Evolutionary conservation across 192 early-diverging fungal species (phyloP).

Genomic region (Backusella luteola): DNA sequence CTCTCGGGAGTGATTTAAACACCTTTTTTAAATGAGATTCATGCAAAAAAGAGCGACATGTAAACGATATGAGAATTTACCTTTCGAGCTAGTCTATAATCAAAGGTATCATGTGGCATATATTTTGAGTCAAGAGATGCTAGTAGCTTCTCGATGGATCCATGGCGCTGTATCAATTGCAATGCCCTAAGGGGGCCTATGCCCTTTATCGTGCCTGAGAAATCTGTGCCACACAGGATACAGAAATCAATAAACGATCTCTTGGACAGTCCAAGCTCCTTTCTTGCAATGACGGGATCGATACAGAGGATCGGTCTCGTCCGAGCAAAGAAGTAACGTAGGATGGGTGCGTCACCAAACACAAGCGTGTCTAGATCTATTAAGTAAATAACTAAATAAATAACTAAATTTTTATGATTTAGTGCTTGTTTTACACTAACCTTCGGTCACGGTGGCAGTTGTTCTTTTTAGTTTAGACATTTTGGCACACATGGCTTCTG

Average conservation of each 20-base stretch:
- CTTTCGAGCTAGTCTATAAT: constrained; percentile 34
- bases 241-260: constrained; percentile 66
- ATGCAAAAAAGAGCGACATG: not conserved
- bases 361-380: constrained; percentile 55
- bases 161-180: constrained; percentile 52
- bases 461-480: constrained; percentile 46
- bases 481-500: constrained; percentile 66
- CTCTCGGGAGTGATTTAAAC: not conserved
- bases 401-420: too few relatives aligned
- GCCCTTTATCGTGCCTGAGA: constrained; percentile 59
- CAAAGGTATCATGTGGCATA: constrained; percentile 38
- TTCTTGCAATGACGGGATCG: constrained; percentile 44
- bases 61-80: constrained; percentile 17
- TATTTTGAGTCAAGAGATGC: constrained; percentile 25
- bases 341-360: constrained; percentile 49
- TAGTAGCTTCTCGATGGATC: constrained; percentile 63
- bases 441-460: constrained; percentile 63
- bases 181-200: constrained; percentile 65
- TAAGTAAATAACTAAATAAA: not conserved
- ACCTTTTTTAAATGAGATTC: not conserved
- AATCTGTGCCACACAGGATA: constrained; percentile 79
- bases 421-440: not conserved
- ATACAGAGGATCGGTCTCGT: constrained; percentile 43
- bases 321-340: constrained; percentile 43
- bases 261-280: constrained; percentile 48